phyloP scores from a whole-genome alignment of 371 early-diverging fungal species.

The Rhizopus stolonifer region DNA sequence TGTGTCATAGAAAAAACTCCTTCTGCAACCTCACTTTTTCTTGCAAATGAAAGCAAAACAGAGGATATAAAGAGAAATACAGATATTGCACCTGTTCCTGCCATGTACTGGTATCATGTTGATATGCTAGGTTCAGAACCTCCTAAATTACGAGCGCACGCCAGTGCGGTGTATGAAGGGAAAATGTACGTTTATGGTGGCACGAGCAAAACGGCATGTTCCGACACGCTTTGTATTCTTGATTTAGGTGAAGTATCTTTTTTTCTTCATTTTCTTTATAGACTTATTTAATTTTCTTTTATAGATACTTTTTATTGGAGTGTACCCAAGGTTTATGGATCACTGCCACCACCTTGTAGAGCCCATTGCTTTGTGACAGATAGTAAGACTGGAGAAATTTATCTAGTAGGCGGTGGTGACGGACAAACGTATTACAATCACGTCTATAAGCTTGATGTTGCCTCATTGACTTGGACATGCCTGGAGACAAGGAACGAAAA shows the following conservation, averaged over 20 bases:
- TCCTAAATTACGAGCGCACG: conserved; percentile 75
- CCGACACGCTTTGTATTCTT: conserved; percentile 71
- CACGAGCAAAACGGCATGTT: conserved; percentile 70
- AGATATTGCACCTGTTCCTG: conserved; percentile 55
- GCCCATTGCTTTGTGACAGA: conserved; percentile 80
- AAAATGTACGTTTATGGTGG: conserved; percentile 86
- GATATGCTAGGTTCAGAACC: conserved; percentile 64
- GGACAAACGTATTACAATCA: conserved; percentile 83
- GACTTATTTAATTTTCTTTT: not conserved
- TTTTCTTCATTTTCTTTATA: not conserved
- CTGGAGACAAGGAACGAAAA: not conserved
- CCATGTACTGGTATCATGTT: conserved; percentile 84
- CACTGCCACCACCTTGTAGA: conserved; percentile 71
- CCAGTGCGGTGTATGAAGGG: conserved; percentile 72
- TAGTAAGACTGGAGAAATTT: conserved; percentile 53
- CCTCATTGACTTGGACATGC: conserved; percentile 57
- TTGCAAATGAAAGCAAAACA: no score
- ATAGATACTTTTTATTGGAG: conserved; percentile 82
- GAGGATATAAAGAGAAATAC: not conserved
- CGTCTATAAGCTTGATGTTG: conserved; percentile 67
- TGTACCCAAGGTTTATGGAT: conserved; percentile 64
- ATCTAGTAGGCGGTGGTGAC: conserved; percentile 82
- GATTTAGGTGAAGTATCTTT: conserved; percentile 61
- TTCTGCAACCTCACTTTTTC: not conserved
- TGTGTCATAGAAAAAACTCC: not conserved